A percentile compares a stretch with the other conserved stretches of the same genome.
These are phyloP conservation scores for Metschnikowia peoriensis DNA, from an alignment of 805 yeast genomes.

Conservation along the genomic window DNA sequence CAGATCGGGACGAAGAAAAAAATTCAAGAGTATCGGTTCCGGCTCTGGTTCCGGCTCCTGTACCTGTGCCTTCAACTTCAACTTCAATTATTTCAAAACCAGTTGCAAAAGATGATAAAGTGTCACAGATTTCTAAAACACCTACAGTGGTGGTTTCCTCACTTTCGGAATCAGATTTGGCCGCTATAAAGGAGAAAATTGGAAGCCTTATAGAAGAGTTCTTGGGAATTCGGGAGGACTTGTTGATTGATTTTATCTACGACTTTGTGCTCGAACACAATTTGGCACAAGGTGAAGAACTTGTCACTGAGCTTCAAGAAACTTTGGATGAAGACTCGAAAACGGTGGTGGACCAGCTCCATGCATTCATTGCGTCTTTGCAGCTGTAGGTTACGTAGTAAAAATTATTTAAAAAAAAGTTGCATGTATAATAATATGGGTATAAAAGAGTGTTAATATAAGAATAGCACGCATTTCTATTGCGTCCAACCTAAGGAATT, in stretches of 20 bases:
- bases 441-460: conserved; percentile 2
- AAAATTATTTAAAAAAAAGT: not conserved
- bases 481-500: conserved; percentile 68
- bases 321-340: conserved; percentile 50
- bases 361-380: conserved; percentile 6
- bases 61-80: not conserved
- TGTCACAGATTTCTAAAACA: not conserved
- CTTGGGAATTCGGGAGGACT: conserved; percentile 53
- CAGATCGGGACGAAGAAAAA: conserved; percentile 39
- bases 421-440: not conserved
- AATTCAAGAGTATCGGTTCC: not conserved
- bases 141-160: not conserved
- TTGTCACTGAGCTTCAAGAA: conserved; percentile 48
- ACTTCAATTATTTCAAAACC: not conserved
- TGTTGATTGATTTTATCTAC: conserved; percentile 44
- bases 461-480: too few relatives aligned
- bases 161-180: conserved; percentile 12
- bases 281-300: conserved; percentile 30
- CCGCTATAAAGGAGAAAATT: conserved; percentile 33
- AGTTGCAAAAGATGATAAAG: not conserved
- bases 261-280: conserved; percentile 33
- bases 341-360: conserved; percentile 39
- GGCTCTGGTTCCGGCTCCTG: not conserved
- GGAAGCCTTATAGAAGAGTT: conserved; percentile 48
- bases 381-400: not conserved